phyloP scores from a whole-genome alignment of 805 yeast species.

The Cyberlindnera xylosilytica region DNA sequence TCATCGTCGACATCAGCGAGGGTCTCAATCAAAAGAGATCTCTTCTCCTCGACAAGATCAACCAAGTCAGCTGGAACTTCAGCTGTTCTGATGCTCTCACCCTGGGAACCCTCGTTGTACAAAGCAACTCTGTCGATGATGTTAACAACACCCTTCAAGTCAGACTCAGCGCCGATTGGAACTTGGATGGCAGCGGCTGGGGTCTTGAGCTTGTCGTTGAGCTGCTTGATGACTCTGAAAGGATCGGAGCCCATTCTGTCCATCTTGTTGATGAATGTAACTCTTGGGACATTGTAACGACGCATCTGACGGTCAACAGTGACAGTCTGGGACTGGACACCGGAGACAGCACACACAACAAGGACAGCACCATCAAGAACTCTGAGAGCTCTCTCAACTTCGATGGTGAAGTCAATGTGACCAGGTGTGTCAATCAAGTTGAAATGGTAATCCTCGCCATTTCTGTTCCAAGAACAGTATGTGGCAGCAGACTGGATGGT shows the following conservation, averaged over 20 bases:
- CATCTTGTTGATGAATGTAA: constrained; percentile 96
- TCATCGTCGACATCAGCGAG: constrained; percentile 98
- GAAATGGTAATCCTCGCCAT: constrained; percentile 68
- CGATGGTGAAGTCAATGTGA: constrained; percentile 97
- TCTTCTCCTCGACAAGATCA: constrained; percentile 86
- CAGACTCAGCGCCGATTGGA: constrained; percentile 92
- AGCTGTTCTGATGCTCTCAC: constrained; percentile 68
- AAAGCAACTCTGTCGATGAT: constrained; percentile 83
- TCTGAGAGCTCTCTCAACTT: constrained; percentile 97
- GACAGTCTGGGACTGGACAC: constrained; percentile 97
- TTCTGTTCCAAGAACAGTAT: constrained; percentile 92
- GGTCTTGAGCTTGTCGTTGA: constrained; percentile 80
- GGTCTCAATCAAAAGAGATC: constrained; percentile 82
- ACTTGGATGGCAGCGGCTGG: constrained; percentile 98
- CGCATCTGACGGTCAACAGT: constrained; percentile 99
- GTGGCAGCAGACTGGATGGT: constrained; percentile 99
- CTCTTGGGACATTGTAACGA: constrained; percentile 94
- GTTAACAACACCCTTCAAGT: constrained; percentile 85
- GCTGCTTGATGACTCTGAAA: constrained; percentile 89
- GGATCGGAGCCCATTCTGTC: constrained; percentile 99
- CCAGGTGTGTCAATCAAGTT: constrained; percentile 98
- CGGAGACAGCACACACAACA: constrained; percentile 97
- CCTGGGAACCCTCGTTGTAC: constrained; percentile 87
- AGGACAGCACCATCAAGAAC: constrained; percentile 97
- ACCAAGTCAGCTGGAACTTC: constrained; percentile 77